A percentile compares a stretch with the other conserved stretches of the same genome.
These are phyloP conservation scores for Schizophyllum commune DNA, from an alignment of 1,284 basidiomycete species.

Conservation along the genomic window DNA sequence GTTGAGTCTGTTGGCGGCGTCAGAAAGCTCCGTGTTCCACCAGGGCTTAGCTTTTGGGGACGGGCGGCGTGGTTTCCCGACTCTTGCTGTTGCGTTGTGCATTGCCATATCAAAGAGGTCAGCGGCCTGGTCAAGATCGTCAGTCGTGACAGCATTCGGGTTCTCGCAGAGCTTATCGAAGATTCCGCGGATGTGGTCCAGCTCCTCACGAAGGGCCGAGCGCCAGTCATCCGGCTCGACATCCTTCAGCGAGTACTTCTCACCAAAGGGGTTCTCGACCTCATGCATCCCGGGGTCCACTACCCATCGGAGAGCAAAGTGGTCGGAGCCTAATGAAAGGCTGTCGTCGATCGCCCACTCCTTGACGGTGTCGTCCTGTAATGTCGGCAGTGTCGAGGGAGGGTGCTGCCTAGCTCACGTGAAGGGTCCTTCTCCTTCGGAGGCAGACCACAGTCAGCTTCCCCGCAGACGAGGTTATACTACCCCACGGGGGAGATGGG, in stretches of 20 bases:
- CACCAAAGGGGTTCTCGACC: conserved; percentile 7
- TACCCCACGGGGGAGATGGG: no score
- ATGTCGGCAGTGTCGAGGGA: neutral
- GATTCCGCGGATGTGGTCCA: neutral
- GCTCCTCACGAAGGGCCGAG: neutral
- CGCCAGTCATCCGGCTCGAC: conserved; percentile 4
- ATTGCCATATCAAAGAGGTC: conserved; percentile 3
- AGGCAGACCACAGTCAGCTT: no score
- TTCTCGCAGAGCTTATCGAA: neutral
- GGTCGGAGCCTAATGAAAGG: conserved; percentile 13
- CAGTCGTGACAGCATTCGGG: neutral
- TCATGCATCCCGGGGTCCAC: conserved; percentile 7
- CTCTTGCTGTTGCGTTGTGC: conserved; percentile 5
- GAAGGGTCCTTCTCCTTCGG: no score
- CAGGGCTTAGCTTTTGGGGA: conserved; percentile 9
- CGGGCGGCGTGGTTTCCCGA: neutral
- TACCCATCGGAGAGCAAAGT: conserved; percentile 9
- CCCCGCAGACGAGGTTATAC: no score
- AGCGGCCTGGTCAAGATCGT: conserved; percentile 2
- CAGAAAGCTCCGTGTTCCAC: conserved; percentile 9
- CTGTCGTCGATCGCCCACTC: conserved; percentile 10
- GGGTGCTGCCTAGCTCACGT: no score
- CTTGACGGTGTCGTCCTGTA: conserved; percentile 6
- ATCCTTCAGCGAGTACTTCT: conserved; percentile 8
- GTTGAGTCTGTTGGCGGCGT: neutral